These are phyloP conservation scores for Mucor circinelloides DNA, from an alignment of 371 early-diverging fungal species.

Conservation along the genomic window DNA sequence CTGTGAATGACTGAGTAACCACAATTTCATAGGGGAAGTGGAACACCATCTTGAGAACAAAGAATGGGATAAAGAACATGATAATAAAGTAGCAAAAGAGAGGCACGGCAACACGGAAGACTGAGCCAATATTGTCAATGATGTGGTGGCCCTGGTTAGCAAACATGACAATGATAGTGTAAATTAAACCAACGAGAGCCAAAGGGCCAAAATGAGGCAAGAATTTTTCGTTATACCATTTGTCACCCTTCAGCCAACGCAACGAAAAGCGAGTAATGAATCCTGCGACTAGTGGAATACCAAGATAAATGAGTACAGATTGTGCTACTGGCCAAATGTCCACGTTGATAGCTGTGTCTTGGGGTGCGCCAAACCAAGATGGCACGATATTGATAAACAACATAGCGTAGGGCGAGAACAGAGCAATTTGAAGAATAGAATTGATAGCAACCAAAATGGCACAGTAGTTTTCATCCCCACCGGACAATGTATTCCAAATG, in stretches of 20 bases:
- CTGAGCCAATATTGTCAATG: constrained; percentile 63
- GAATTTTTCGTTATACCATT: constrained; percentile 63
- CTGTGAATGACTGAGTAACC: constrained; percentile 72
- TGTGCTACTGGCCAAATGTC: constrained; percentile 61
- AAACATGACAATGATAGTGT: constrained; percentile 78
- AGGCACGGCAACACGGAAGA: constrained; percentile 71
- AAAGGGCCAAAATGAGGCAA: constrained; percentile 56
- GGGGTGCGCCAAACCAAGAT: constrained; percentile 44
- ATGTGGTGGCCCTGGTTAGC: constrained; percentile 72
- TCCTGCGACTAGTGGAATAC: constrained; percentile 69
- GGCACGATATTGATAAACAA: constrained; percentile 61
- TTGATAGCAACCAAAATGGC: constrained; percentile 75
- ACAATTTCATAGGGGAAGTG: constrained; percentile 50
- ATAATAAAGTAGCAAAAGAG: constrained; percentile 67
- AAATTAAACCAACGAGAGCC: constrained; percentile 66
- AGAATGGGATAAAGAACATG: constrained; percentile 60
- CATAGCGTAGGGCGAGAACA: constrained; percentile 66
- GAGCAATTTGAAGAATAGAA: constrained; percentile 67
- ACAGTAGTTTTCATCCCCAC: constrained; percentile 67
- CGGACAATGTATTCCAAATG: constrained; percentile 75
- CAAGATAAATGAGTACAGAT: constrained; percentile 70
- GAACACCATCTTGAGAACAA: constrained; percentile 27
- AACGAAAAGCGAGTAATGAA: constrained; percentile 57
- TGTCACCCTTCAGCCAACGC: constrained; percentile 28
- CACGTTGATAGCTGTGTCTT: constrained; percentile 39